These are phyloP conservation scores for Linnemannia exigua DNA, from an alignment of 192 early-diverging fungal species.

Conservation along the genomic window DNA sequence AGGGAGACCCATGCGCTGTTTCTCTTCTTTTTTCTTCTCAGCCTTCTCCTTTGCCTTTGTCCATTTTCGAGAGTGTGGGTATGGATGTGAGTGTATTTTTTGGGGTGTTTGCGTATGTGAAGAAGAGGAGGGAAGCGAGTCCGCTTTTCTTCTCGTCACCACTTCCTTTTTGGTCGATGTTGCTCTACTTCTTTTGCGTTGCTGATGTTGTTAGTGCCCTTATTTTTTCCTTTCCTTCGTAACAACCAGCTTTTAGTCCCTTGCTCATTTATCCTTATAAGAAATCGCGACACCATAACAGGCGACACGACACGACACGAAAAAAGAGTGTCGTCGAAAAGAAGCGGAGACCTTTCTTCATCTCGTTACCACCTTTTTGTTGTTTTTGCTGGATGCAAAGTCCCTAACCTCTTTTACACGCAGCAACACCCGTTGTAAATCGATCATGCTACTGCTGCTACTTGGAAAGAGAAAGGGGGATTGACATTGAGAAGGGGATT, in stretches of 20 bases:
- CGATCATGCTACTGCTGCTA: background rate
- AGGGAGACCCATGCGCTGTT: background rate
- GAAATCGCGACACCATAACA: background rate
- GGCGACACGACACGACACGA: background rate
- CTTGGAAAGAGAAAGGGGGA: background rate
- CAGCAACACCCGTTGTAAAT: background rate
- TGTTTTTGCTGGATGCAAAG: no score
- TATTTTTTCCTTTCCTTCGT: background rate
- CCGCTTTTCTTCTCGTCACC: background rate
- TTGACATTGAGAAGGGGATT: no score
- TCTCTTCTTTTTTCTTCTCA: background rate
- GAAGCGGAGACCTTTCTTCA: no score
- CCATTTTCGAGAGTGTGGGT: background rate
- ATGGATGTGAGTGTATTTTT: background rate
- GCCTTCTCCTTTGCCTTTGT: background rate
- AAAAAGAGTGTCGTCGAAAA: background rate
- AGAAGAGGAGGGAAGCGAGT: no score
- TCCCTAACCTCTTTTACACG: no score
- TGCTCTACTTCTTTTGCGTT: background rate
- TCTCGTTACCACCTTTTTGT: no score
- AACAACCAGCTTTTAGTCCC: background rate
- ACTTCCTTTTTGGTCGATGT: background rate
- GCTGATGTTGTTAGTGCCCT: background rate
- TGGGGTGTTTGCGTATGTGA: background rate
- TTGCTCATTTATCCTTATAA: background rate